phyloP scores from a whole-genome alignment of 2,329 filamentous ascomycete genomes.

The Arthrobotrys pseudoclavata region DNA sequence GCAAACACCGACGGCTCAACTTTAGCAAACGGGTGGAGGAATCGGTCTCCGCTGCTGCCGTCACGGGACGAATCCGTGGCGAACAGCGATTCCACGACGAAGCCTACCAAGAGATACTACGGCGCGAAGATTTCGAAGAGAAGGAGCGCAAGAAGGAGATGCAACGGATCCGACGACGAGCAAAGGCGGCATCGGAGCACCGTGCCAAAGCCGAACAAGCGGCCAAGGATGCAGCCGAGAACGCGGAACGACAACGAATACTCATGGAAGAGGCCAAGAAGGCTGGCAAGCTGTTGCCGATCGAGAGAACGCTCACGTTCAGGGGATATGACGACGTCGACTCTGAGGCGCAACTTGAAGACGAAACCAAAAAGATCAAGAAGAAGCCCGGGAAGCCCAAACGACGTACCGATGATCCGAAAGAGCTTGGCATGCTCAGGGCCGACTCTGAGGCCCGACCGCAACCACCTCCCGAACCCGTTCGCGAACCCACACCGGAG shows the following conservation, averaged over 20 bases:
- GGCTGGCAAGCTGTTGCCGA: constrained; percentile 83
- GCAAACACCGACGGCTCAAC: constrained; percentile 73
- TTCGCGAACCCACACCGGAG: constrained; percentile 59
- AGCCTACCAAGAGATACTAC: constrained; percentile 77
- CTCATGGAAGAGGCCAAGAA: constrained; percentile 92
- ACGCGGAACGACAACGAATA: constrained; percentile 82
- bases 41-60: constrained; percentile 77
- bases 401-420: constrained; percentile 64
- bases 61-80: constrained; percentile 79
- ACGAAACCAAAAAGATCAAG: constrained; percentile 67
- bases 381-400: constrained; percentile 70
- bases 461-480: constrained; percentile 28
- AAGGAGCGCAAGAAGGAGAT: constrained; percentile 99
- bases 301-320: constrained; percentile 75
- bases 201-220: constrained; percentile 86
- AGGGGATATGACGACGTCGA: constrained; percentile 65
- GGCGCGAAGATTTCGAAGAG: constrained; percentile 70
- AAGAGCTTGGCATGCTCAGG: constrained; percentile 68
- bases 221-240: constrained; percentile 75
- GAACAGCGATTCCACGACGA: constrained; percentile 82
- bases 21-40: constrained; percentile 72
- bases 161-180: constrained; percentile 94
- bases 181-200: constrained; percentile 93
- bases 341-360: constrained; percentile 67
- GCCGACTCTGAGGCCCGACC: constrained; percentile 72